These are phyloP conservation scores for Trametes sp. DNA, from an alignment of 1,284 basidiomycete species.

Conservation along the genomic window DNA sequence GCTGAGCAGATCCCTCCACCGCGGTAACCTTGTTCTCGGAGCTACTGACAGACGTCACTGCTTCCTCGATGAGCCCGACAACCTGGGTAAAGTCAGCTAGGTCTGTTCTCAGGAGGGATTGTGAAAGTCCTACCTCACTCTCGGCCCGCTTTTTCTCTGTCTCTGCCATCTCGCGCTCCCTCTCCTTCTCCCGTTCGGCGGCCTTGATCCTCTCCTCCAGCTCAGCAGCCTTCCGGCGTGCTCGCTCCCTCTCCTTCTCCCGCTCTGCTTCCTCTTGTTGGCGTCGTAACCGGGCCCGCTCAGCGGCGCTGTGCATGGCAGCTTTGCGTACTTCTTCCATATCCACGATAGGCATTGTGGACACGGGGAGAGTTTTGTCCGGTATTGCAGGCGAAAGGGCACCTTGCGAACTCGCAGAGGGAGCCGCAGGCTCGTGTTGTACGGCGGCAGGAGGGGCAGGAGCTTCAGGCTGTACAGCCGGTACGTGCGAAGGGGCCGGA, in stretches of 20 bases:
- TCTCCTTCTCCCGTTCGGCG: slow-evolving; percentile 44
- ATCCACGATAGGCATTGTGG: slow-evolving; percentile 55
- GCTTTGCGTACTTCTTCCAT: slow-evolving; percentile 79
- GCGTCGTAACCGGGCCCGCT: slow-evolving; percentile 80
- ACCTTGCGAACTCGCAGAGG: slow-evolving; percentile 20
- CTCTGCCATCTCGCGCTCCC: slow-evolving; percentile 27
- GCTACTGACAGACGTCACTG: slow-evolving; percentile 36
- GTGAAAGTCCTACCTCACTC: slow-evolving; percentile 33
- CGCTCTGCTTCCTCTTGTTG: slow-evolving; percentile 89
- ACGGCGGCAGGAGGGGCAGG: slow-evolving; percentile 19
- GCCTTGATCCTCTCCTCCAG: slow-evolving; percentile 79
- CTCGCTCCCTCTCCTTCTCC: slow-evolving; percentile 84
- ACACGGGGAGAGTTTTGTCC: slow-evolving; percentile 44
- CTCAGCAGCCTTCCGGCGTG: slow-evolving; percentile 85
- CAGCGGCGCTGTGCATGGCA: slow-evolving; percentile 91
- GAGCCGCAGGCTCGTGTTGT: slow-evolving; percentile 19
- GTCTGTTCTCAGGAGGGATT: not conserved
- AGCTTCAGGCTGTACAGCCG: slow-evolving; percentile 10
- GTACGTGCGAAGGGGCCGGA: slow-evolving; percentile 3
- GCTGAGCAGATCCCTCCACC: slow-evolving; percentile 16
- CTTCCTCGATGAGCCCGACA: slow-evolving; percentile 55
- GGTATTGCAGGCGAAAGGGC: slow-evolving; percentile 30
- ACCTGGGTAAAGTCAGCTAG: slow-evolving; percentile 40
- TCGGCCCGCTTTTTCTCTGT: slow-evolving; percentile 30
- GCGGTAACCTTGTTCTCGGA: slow-evolving; percentile 14